Conservation (phyloP, 2,329 filamentous ascomycete genomes). For the Pyrenochaeta sp. region DNA sequence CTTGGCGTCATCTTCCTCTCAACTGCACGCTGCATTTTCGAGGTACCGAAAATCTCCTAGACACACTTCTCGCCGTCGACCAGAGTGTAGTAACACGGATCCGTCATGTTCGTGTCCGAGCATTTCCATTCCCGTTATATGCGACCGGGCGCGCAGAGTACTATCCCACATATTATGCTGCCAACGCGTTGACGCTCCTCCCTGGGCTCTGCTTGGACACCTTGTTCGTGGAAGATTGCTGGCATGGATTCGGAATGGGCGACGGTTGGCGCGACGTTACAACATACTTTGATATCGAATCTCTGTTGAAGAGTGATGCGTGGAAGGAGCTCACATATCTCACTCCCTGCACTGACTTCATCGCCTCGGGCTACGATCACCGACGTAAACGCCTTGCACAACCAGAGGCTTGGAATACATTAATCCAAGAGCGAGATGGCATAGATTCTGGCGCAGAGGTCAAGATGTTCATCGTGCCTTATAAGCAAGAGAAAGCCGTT, state of each 20-base stretch:
- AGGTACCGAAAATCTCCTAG: conserved; percentile 42
- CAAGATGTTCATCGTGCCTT: conserved; percentile 41
- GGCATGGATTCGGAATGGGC: conserved; percentile 44
- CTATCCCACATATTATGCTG: conserved; percentile 43
- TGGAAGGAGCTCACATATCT: conserved; percentile 45
- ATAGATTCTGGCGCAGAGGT: conserved; percentile 38
- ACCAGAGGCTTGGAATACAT: conserved; percentile 38
- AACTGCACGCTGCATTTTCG: conserved; percentile 42
- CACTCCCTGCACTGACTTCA: conserved; percentile 45
- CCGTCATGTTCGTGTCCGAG: conserved; percentile 39
- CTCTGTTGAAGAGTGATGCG: conserved; percentile 38
- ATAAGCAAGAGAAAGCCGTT: conserved; percentile 17
- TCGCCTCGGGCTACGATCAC: conserved; percentile 43
- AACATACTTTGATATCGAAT: conserved; percentile 45
- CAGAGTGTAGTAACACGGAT: conserved; percentile 42
- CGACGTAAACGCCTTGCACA: conserved; percentile 35
- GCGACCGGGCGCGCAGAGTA: conserved; percentile 28
- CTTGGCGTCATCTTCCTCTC: conserved; percentile 42
- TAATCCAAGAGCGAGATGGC: conserved; percentile 42
- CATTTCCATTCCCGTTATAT: conserved; percentile 45
- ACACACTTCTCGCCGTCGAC: conserved; percentile 39
- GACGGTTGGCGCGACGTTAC: conserved; percentile 45
- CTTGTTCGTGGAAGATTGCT: conserved; percentile 43
- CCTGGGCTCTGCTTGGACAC: conserved; percentile 42
- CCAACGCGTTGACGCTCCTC: conserved; percentile 39